Conservation (phyloP, 371 early-diverging fungal genomes). For the Scutellospora calospora region DNA sequence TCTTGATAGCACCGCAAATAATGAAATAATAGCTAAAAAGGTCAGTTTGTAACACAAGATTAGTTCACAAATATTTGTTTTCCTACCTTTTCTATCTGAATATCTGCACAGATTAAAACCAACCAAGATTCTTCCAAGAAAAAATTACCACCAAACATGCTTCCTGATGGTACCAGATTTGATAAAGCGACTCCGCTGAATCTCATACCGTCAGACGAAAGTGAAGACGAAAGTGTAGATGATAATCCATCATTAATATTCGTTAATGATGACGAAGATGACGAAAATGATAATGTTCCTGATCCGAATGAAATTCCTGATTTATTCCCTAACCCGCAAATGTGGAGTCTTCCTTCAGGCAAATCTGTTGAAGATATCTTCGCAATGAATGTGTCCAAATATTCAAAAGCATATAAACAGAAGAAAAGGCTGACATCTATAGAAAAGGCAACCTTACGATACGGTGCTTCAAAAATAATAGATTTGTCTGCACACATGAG, state of each 20-base stretch:
- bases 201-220: background rate
- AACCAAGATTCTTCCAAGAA: too few species aligned
- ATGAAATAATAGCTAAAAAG: too few species aligned
- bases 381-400: background rate
- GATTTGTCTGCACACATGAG: conserved; percentile 21
- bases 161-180: background rate
- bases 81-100: too few species aligned
- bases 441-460: background rate
- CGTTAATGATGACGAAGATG: background rate
- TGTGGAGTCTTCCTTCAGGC: conserved; percentile 9
- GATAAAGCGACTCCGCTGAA: background rate
- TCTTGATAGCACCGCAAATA: too few species aligned
- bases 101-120: too few species aligned
- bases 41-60: too few species aligned
- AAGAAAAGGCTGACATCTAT: conserved; percentile 9
- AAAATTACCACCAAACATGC: background rate
- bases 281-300: background rate
- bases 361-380: conserved; percentile 29
- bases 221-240: background rate
- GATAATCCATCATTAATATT: background rate
- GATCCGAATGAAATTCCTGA: background rate
- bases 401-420: conserved; percentile 25
- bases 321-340: too few species aligned
- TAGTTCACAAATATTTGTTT: too few species aligned
- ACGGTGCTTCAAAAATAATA: conserved; percentile 23